Evolutionary conservation across 345 rosid genomes (phyloP).

Genomic region (Salix exigua): DNA sequence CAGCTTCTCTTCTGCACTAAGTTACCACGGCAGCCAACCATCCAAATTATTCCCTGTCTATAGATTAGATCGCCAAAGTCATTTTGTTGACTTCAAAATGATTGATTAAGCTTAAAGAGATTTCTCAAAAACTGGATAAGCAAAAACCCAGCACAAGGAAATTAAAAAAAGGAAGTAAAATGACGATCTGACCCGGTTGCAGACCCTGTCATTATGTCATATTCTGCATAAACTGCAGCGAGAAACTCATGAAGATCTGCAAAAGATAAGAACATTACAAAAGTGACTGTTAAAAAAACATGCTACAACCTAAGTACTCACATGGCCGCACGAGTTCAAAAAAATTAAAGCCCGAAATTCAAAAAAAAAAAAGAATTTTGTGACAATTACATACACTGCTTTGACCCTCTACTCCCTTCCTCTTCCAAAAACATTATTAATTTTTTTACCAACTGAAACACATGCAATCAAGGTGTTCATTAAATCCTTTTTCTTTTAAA

Average conservation of each 20-base stretch:
- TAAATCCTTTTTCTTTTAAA: no score
- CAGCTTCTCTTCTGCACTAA: no score
- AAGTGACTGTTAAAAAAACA: not conserved
- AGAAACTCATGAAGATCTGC: constrained; percentile 98
- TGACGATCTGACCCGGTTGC: constrained; percentile 63
- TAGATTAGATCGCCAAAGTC: no score
- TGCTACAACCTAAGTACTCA: constrained; percentile 28
- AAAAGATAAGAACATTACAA: constrained; percentile 11
- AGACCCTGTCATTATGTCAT: constrained; percentile 96
- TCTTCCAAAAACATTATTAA: not conserved
- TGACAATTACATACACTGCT: not conserved
- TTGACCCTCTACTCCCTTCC: not conserved
- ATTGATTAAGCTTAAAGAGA: no score
- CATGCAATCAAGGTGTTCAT: not conserved
- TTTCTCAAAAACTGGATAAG: not conserved
- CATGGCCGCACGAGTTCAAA: constrained; percentile 89
- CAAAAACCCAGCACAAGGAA: not conserved
- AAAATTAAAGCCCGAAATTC: not conserved
- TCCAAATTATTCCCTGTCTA: no score
- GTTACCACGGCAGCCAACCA: no score
- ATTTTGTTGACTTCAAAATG: no score
- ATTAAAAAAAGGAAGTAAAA: not conserved
- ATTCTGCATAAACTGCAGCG: constrained; percentile 78
- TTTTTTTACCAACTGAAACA: not conserved
- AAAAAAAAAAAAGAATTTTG: no score